Evolutionary conservation across 257 asterid genomes (phyloP), one percentile per base, ranked within the genome.

Genomic region (Penstemon eatonii): DNA sequence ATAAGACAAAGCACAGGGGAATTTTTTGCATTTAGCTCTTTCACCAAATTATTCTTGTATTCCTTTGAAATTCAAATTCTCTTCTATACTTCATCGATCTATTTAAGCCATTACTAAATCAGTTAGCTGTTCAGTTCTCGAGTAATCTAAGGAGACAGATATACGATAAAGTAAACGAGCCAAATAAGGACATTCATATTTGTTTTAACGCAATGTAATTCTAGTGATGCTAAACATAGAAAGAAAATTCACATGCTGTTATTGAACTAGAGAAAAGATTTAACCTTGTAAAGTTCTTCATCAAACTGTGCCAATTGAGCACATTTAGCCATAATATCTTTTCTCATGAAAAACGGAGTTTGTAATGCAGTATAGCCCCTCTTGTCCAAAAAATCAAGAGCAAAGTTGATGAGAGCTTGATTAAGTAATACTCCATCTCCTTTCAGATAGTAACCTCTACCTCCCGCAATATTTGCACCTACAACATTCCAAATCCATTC

Each of bases 241-340:
- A 58, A 51, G 43, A 15, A 13, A 33, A 62, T 43, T 67, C 56
- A 49, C 39, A 42, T 15, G 45, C 60, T 40, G 65, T 67, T 47
- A 60, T 62, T 58, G 50, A n/a, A 53, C 15, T 9, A 46, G 58
- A 55, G 41, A 10, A 66, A 39, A 18, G 44, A 78, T 74, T 25
- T 25, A 25, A 88, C 99, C 96, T 88, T 88, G 82, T 93, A 93
- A 70, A 90, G 99, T 67, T 93, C 99, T 68, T 93, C 99, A 58
- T 93, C 97, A 65, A 93, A 93, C 63, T 93, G 99, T 33, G 96
- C 85, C 76, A 93, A 70, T 68, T 93, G 99, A 64, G 99, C 97
- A 82, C 99, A 90, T 70, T 87, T 93, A 18, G 84, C 95, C 99
- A 93, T 90, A 37, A 88, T 83, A 59, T 87, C 97, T 82, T 90